Evolutionary conservation across 129 eudicot genomes (phyloP), one percentile per base, ranked within the genome.

Genomic region (Lactuca saligna): DNA sequence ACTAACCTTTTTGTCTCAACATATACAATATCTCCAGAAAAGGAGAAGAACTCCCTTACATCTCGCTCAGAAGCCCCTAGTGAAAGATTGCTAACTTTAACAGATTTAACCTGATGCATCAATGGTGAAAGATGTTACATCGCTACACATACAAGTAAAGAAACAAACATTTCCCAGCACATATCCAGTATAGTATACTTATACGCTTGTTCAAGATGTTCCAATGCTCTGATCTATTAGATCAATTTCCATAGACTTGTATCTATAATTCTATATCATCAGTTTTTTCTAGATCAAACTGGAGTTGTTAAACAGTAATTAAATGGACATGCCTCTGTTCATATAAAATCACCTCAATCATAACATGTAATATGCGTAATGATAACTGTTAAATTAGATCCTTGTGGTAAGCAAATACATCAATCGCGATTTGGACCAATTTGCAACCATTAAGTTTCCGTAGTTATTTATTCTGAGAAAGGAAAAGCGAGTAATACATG

Each of bases 81-180:
- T 8, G 99, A 94, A 38, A 94, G 81, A 80, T 94, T 89, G 93
- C 93, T 89, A 75, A 94, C 99, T 81, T 87, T 87, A 9, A 89
- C 97, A 10, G 96, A 87, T 72, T 34, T 87, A 37, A 75, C 78
- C 99, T 94, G 29, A 25, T 25, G 80, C 51, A 77, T 25, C 44
- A 69, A 57, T 29, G 11, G 58, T 65, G 7, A 2, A 37, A 34
- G 38, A 56, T 56, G 29, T 56, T 16, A 48, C 8, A 16, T 31
- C 58, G n/a, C 17, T 15, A 54, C 17, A 54, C 17, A 39, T 17
- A 62, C 48, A 11, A 74, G 38, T 15, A 17, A 54, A 68, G 12
- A 17, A 55, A 54, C 29, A 14, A 60, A 60, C 60, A 35, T 53
- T 68, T 53, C 34, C 51, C 15, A 35, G 12, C 75, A 57, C 16